Evolutionary conservation across 805 yeast genomes (phyloP), one percentile per base, ranked within the genome.

Genomic region (Saccharomycopsis fodiens): DNA sequence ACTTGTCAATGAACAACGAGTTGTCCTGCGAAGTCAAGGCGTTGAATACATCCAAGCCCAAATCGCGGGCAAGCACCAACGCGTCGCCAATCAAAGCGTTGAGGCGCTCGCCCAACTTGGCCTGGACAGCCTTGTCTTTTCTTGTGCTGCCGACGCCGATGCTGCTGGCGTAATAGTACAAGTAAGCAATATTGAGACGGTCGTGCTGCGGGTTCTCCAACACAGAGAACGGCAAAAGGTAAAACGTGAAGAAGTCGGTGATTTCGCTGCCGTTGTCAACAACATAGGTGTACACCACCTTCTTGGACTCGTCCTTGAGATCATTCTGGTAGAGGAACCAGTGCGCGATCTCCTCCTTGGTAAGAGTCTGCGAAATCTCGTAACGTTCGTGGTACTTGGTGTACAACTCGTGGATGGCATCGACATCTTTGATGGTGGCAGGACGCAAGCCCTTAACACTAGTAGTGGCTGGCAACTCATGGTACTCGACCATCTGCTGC

Each of bases 11-110:
- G 66, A 93, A 87, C 49, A 84, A 66, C 13, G 87, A 72, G 62
- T 93, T 93, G 59, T 93, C 98, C 66, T 88, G 95, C 8, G 88
- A 72, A 0, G 97, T 79, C 52, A 93, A 70, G 7, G 97, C 96
- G 61, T 93, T 93, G 73, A 91, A 86, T 3, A 93, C 97, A 60
- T 93, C 98, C 56, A 85, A 85, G 21, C 73, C 73, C 41, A 70
- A 64, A 35, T 68, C 61, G 61, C 84, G 82, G 23, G 95, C 80
- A 34, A 85, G 64, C 43, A 91, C 74, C 46, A 89, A 71, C 1
- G 93, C 88, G 57, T 89, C 95, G 40, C 68, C 69, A 45, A 88
- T 72, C 52, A 91, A 67, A 3, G 68, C 63, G 21, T 63, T 66
- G 53, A 93, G 70, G 53, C 97, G 73, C 51, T 68, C 67, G 55